Evolutionary conservation across 2,329 filamentous ascomycete species (phyloP).

Genomic region (Ascosphaera apis): DNA sequence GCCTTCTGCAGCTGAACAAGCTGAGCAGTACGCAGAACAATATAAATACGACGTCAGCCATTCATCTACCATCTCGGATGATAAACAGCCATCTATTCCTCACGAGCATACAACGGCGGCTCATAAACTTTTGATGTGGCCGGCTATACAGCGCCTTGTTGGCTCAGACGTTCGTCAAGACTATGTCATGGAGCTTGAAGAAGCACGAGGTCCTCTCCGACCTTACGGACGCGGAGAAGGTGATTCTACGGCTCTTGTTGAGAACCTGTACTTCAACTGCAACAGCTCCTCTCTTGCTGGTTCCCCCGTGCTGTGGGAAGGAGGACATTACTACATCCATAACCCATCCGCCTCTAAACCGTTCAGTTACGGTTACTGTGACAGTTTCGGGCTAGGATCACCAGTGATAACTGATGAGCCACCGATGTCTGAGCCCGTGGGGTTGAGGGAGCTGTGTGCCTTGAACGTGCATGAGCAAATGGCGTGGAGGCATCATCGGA

Average conservation of each 20-base stretch:
- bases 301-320: too few species aligned
- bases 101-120: constrained; percentile 79
- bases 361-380: too few species aligned
- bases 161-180: constrained; percentile 34
- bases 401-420: too few species aligned
- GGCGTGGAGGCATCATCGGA: constrained; percentile 27
- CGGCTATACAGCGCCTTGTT: constrained; percentile 42
- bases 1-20: too few species aligned
- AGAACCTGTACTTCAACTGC: constrained; percentile 18
- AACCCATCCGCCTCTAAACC: too few species aligned
- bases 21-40: too few species aligned
- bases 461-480: constrained; percentile 30
- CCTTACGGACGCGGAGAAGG: constrained; percentile 64
- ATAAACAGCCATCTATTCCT: constrained; percentile 46
- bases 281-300: constrained; percentile 11
- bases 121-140: constrained; percentile 54
- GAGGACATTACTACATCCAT: too few species aligned
- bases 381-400: too few species aligned
- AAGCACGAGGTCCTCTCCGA: constrained; percentile 47
- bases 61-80: too few species aligned
- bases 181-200: constrained; percentile 57
- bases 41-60: too few species aligned
- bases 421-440: too few species aligned
- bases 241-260: constrained; percentile 27
- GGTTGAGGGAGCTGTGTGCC: constrained; percentile 26